Percentiles rank a stretch among this genome's conserved stretches.
phyloP scores from a whole-genome alignment of 2,329 filamentous ascomycete genomes.

The Verticillium albo-atrum region DNA sequence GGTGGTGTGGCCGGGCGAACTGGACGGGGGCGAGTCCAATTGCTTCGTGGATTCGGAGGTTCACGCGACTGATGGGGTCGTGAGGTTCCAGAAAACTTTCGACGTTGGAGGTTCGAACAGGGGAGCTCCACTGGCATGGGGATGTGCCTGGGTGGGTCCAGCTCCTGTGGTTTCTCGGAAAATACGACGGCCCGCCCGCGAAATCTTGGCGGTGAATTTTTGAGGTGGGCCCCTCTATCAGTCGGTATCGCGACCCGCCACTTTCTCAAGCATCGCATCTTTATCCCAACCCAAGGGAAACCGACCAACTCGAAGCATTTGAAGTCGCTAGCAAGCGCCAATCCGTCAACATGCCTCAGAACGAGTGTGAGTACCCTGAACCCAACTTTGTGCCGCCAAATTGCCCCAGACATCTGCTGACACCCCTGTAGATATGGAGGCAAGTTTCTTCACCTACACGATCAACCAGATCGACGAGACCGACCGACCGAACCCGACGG shows the following conservation, averaged over 20 bases:
- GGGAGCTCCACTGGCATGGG: background rate
- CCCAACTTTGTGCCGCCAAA: background rate
- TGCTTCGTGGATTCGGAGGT: background rate
- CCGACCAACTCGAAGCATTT: background rate
- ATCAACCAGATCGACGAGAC: background rate
- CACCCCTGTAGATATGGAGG: constrained; percentile 1
- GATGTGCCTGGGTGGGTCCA: background rate
- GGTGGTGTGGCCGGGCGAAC: background rate
- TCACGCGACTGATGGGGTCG: background rate
- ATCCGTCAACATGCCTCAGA: constrained; percentile 53
- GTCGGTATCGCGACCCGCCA: constrained; percentile 11
- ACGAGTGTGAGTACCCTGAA: constrained; percentile 46
- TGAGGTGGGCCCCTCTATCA: background rate
- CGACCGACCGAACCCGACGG: background rate
- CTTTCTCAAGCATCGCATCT: constrained; percentile 2
- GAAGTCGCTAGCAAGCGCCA: constrained; percentile 6
- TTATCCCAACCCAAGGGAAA: background rate
- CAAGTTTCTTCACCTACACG: background rate
- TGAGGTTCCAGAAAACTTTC: constrained; percentile 2
- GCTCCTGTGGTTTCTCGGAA: background rate
- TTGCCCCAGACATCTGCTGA: background rate
- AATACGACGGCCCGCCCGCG: background rate
- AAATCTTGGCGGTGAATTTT: constrained; percentile 5
- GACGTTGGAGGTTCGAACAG: background rate
- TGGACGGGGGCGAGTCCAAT: background rate